Evolutionary conservation across 306 rosid genomes (phyloP), one percentile per base, ranked within the genome.

Genomic region (Gynostemma pentaphyllum): DNA sequence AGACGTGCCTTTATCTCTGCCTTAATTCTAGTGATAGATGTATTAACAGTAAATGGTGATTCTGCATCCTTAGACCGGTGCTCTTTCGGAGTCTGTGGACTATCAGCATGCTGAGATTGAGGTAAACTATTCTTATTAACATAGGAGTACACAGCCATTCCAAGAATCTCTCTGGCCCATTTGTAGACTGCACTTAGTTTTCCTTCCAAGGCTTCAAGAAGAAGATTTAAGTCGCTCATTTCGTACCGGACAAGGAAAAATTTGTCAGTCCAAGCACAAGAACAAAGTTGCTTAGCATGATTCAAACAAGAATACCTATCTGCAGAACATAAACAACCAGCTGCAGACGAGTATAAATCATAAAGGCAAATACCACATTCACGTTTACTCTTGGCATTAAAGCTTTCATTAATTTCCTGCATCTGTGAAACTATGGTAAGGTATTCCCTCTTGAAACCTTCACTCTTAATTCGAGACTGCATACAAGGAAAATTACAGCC

Each of bases 241-340:
- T 79, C 70, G 26, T 88, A 77, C n/a, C 87, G 88, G 72, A 68
- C 76, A 39, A 82, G 76, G 69, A 84, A 62, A 66, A 47, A 60
- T 71, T 74, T 86, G 36, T 79, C 56, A 48, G 66, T 50, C 96
- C 96, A 88, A 78, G 76, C 26, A 72, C 96, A 92, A 73, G 81
- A 68, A 79, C 99, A 92, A 18, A 88, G 73, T 70, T 82, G 87
- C 76, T 78, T 92, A 28, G 85, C 87, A 49, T 92, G 99, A 71
- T 72, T 32, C 61, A 88, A 86, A 72, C 99, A 88, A 0, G 87
- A 87, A 79, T 76, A 86, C 75, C 62, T 81, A 75, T 79, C 74
- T 8, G 69, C 61, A 55, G 88, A 82, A 68, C 99, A 92, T 27
- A 69, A 73, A 71, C 99, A 92, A 45, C 76, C 69, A 41, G 79